Percentiles rank a stretch among this genome's conserved stretches.
Evolutionary conservation across 2,329 filamentous ascomycete species (phyloP).

Genomic region (Ceratocystis harringtonii): DNA sequence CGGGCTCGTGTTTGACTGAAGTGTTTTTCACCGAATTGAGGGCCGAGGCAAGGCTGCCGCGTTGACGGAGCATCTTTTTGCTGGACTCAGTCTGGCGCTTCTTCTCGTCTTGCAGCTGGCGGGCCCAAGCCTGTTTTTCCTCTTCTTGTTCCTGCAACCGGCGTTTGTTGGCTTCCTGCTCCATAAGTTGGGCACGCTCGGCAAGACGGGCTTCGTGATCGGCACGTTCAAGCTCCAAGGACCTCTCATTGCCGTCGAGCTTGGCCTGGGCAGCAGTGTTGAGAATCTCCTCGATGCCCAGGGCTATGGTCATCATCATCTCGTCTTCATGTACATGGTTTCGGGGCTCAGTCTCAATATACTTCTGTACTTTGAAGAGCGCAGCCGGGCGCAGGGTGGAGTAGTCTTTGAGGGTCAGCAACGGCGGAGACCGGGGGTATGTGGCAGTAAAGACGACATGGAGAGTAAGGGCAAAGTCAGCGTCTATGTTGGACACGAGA

Average conservation of each 20-base stretch:
- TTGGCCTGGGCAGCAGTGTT: slow-evolving; percentile 74
- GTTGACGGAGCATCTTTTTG: slow-evolving; percentile 39
- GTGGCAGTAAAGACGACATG: slow-evolving; percentile 72
- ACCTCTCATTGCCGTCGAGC: slow-evolving; percentile 60
- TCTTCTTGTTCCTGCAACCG: slow-evolving; percentile 45
- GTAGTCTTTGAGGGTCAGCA: slow-evolving; percentile 52
- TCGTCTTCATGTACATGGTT: slow-evolving; percentile 38
- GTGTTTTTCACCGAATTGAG: slow-evolving; percentile 13
- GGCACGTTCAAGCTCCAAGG: slow-evolving; percentile 76
- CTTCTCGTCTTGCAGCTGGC: slow-evolving; percentile 59
- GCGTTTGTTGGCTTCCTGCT: slow-evolving; percentile 37
- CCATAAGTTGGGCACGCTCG: slow-evolving; percentile 42
- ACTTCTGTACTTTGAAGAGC: slow-evolving; percentile 52
- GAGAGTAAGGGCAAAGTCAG: slow-evolving; percentile 56
- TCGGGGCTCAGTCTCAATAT: slow-evolving; percentile 43
- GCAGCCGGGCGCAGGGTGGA: slow-evolving; percentile 54
- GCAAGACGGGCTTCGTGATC: slow-evolving; percentile 62
- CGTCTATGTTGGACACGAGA: slow-evolving; percentile 58
- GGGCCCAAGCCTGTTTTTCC: slow-evolving; percentile 53
- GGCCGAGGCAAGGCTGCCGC: slow-evolving; percentile 21
- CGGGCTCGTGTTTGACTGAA: slow-evolving; percentile 20
- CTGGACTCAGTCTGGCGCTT: slow-evolving; percentile 49
- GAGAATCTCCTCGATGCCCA: slow-evolving; percentile 57
- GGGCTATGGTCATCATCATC: slow-evolving; percentile 51
- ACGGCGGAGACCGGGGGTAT: slow-evolving; percentile 71